Percentiles rank a stretch among this genome's conserved stretches.
Conservation (phyloP, 2,329 filamentous ascomycete species). For the Verticillium tricorpus region DNA sequence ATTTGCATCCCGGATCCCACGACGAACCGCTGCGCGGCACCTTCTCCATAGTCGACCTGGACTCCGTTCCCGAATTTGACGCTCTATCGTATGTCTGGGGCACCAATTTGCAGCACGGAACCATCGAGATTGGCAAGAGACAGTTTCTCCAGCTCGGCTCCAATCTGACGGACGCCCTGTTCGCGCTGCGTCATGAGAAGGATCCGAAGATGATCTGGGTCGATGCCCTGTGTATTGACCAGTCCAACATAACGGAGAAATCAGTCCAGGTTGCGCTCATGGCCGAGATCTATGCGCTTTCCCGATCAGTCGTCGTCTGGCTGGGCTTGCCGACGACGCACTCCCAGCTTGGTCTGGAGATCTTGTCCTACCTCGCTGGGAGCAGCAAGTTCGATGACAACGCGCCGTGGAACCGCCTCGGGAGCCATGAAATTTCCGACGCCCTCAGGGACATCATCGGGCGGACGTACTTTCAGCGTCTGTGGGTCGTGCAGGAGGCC, state of each 20-base stretch:
- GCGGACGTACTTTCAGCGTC: conserved; percentile 27
- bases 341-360: conserved; percentile 9
- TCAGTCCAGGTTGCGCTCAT: conserved; percentile 7
- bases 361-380: conserved; percentile 8
- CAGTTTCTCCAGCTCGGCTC: background rate
- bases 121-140: background rate
- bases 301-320: conserved; percentile 15
- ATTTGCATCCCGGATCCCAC: background rate
- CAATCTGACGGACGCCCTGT: conserved; percentile 16
- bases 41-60: background rate
- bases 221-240: conserved; percentile 19
- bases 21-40: background rate
- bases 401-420: conserved; percentile 11
- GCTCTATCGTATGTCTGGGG: background rate
- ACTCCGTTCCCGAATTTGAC: background rate
- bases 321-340: conserved; percentile 13
- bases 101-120: background rate
- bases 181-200: conserved; percentile 9
- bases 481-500: conserved; percentile 28
- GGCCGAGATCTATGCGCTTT: conserved; percentile 15
- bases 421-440: background rate
- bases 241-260: conserved; percentile 2
- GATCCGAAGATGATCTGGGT: conserved; percentile 15
- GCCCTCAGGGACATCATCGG: conserved; percentile 26
- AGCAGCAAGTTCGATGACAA: conserved; percentile 1